A percentile compares a stretch with the other conserved stretches of the same genome.
Conservation (phyloP, 768 basidiomycete genomes). For the Mycena sanguinolenta region DNA sequence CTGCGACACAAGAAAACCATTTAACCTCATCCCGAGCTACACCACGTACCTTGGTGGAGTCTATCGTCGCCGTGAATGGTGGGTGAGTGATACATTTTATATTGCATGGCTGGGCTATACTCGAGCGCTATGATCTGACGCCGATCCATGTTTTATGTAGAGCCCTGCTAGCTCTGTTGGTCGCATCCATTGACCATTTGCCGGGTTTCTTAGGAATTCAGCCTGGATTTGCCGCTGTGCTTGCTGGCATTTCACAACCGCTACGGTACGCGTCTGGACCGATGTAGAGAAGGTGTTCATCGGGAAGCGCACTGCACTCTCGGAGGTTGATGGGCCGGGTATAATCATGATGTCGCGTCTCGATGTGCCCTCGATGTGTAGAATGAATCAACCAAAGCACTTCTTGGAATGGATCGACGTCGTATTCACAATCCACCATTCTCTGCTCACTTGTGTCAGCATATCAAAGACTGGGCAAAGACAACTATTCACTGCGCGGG, state of each 20-base stretch:
- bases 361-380: no score
- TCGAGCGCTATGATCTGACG: no score
- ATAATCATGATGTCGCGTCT: no score
- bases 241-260: constrained; percentile 75
- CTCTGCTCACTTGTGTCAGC: no score
- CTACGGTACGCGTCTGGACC: constrained; percentile 83
- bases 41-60: constrained; percentile 89
- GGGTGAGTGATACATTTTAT: constrained; percentile 66
- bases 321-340: neutral
- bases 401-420: no score
- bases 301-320: constrained; percentile 62
- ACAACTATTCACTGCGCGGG: no score
- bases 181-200: constrained; percentile 96
- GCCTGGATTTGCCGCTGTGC: constrained; percentile 55
- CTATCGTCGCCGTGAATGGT: constrained; percentile 88
- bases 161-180: constrained; percentile 79
- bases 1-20: constrained; percentile 98
- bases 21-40: constrained; percentile 98
- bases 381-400: no score
- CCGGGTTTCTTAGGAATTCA: constrained; percentile 97
- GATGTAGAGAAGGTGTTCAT: constrained; percentile 88
- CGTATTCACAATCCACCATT: no score
- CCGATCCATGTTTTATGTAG: constrained; percentile 61
- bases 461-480: no score
- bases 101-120: constrained; percentile 32